A percentile compares a stretch with the other conserved stretches of the same genome.
These are phyloP conservation scores for Apiotrichum laibachii DNA, from an alignment of 1,284 basidiomycete species.

Conservation along the genomic window DNA sequence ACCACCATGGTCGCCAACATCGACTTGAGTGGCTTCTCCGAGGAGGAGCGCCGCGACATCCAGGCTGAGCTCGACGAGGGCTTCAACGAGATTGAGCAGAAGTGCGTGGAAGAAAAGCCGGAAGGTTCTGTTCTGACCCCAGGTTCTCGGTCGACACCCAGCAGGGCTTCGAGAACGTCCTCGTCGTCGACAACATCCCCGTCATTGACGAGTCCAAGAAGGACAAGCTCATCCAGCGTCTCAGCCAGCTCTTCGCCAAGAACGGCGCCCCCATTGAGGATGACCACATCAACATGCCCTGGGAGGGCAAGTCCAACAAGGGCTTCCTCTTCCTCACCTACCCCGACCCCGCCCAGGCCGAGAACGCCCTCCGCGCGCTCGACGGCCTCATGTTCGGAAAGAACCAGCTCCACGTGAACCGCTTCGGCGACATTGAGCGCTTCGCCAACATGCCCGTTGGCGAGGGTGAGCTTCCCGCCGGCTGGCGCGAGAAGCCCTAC, in stretches of 20 bases:
- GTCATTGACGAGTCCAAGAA: constrained; percentile 78
- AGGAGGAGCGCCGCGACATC: constrained; percentile 66
- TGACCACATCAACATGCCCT: constrained; percentile 76
- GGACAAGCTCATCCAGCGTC: constrained; percentile 70
- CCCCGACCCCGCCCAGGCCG: constrained; percentile 74
- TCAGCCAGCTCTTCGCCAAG: constrained; percentile 76
- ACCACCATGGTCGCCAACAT: constrained; percentile 13
- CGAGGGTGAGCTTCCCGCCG: constrained; percentile 63
- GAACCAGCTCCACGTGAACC: constrained; percentile 86
- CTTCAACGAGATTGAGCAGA: constrained; percentile 89
- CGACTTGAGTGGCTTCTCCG: constrained; percentile 26
- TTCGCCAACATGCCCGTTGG: constrained; percentile 77
- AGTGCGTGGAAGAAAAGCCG: constrained; percentile 62
- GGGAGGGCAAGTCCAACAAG: constrained; percentile 77
- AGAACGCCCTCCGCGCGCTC: constrained; percentile 73
- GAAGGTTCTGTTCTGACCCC: not conserved
- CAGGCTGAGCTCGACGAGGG: constrained; percentile 56
- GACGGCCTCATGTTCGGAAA: constrained; percentile 85
- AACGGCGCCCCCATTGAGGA: constrained; percentile 74
- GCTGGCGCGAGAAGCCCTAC: constrained; percentile 69
- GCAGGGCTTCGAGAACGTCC: constrained; percentile 78
- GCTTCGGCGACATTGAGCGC: constrained; percentile 88
- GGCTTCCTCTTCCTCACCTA: constrained; percentile 91
- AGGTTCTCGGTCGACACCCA: constrained; percentile 75
- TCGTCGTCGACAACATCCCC: constrained; percentile 83